Evolutionary conservation across 2,329 filamentous ascomycete species (phyloP).

Genomic region (Calonectria pseudoreteaudii): DNA sequence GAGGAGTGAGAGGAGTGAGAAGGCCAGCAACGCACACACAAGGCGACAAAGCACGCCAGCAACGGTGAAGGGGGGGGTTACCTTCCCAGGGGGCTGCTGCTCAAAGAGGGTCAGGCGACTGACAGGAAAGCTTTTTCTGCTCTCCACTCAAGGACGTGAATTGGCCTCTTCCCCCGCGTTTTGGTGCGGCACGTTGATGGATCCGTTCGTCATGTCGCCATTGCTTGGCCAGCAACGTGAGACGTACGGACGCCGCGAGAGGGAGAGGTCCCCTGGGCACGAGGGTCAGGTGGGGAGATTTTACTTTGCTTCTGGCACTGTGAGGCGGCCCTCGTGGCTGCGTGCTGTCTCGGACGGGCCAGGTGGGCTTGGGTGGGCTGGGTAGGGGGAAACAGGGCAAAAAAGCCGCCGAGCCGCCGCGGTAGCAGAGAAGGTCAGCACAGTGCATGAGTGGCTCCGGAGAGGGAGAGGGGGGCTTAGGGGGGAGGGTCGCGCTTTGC

Average conservation of each 20-base stretch:
- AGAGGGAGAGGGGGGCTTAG: not conserved
- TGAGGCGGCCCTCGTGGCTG: not conserved
- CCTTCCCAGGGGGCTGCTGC: not conserved
- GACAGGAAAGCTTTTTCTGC: conserved; percentile 33
- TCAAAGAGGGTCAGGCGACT: conserved; percentile 31
- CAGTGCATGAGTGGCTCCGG: not conserved
- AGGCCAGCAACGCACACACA: not conserved
- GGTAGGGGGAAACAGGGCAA: not conserved
- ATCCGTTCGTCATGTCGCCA: conserved; percentile 33
- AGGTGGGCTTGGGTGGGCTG: not conserved
- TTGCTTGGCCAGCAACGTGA: conserved; percentile 20
- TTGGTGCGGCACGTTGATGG: conserved; percentile 20
- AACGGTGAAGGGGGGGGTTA: not conserved
- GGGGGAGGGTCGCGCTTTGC: conserved; percentile 36
- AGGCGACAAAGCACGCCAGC: not conserved
- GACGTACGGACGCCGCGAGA: not conserved
- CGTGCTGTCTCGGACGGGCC: too few species aligned
- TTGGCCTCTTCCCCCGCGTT: conserved; percentile 40
- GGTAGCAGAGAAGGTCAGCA: not conserved
- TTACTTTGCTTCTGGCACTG: not conserved
- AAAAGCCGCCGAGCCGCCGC: not conserved
- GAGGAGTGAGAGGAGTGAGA: not conserved
- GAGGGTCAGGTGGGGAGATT: conserved; percentile 17
- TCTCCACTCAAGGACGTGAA: conserved; percentile 33
- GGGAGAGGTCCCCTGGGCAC: not conserved